Percentiles rank a stretch among this genome's conserved stretches.
phyloP scores from a whole-genome alignment of 2,329 filamentous ascomycete genomes.

The Xylariaceae sp. region DNA sequence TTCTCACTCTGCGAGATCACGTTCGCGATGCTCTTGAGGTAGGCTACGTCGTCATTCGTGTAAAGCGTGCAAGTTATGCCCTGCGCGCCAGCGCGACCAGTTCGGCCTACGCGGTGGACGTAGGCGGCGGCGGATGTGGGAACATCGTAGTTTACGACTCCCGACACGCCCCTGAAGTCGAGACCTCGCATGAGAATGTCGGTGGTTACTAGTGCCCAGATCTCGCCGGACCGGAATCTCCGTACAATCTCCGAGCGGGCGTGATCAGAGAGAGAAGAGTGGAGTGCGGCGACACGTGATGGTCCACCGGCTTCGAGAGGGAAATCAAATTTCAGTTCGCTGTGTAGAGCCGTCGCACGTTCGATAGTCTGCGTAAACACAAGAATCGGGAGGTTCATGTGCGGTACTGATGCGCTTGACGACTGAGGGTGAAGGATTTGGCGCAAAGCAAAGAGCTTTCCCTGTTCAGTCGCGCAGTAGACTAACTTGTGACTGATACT shows the following conservation, averaged over 20 bases:
- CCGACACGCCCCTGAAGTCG: slow-evolving; percentile 91
- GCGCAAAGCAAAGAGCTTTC: slow-evolving; percentile 85
- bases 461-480: slow-evolving; percentile 88
- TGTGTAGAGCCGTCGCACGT: slow-evolving; percentile 77
- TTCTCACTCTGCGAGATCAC: slow-evolving; percentile 82
- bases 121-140: slow-evolving; percentile 86
- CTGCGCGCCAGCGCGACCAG: slow-evolving; percentile 80
- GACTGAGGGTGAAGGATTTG: slow-evolving; percentile 78
- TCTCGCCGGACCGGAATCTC: slow-evolving; percentile 81
- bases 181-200: slow-evolving; percentile 88
- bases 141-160: slow-evolving; percentile 96
- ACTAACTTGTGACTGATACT: slow-evolving; percentile 84
- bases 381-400: slow-evolving; percentile 79
- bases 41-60: slow-evolving; percentile 88
- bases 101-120: slow-evolving; percentile 88
- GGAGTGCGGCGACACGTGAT: slow-evolving; percentile 79
- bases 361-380: slow-evolving; percentile 97
- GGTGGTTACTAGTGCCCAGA: slow-evolving; percentile 95
- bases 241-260: slow-evolving; percentile 78
- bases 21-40: slow-evolving; percentile 85
- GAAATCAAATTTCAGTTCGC: slow-evolving; percentile 92
- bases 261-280: slow-evolving; percentile 75
- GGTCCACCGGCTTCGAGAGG: slow-evolving; percentile 80
- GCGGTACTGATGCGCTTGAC: slow-evolving; percentile 48
- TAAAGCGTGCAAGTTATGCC: slow-evolving; percentile 92